These are phyloP conservation scores for Vachellia pachyceras DNA, from an alignment of 306 rosid genomes.

Conservation along the genomic window DNA sequence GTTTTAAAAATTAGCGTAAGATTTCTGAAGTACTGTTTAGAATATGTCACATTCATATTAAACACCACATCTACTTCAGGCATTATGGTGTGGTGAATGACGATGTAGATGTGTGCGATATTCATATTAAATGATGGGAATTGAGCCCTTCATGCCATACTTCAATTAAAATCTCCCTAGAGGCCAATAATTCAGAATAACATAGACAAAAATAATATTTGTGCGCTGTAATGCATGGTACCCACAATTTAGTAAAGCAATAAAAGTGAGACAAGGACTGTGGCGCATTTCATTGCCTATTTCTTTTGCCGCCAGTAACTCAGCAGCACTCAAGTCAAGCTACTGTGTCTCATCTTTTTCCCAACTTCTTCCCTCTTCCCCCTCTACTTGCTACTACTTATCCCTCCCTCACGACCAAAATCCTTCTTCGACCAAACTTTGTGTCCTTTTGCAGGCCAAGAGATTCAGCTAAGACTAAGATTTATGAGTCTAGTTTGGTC, in stretches of 20 bases:
- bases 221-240: slow-evolving; percentile 28
- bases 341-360: slow-evolving; percentile 2
- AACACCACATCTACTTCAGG: not conserved
- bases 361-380: slow-evolving; percentile 26
- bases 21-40: not conserved
- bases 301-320: slow-evolving; percentile 34
- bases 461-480: slow-evolving; percentile 27
- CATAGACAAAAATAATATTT: slow-evolving; percentile 13
- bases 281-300: slow-evolving; percentile 40
- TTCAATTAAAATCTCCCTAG: not conserved
- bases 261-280: slow-evolving; percentile 46
- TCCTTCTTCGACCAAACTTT: slow-evolving; percentile 16
- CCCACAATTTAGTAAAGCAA: slow-evolving; percentile 27
- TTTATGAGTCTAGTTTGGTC: slow-evolving; percentile 16
- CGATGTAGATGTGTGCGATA: not conserved
- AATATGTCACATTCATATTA: not conserved
- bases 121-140: not conserved
- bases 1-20: too few species aligned
- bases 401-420: slow-evolving; percentile 25
- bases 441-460: not conserved
- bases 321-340: slow-evolving; percentile 31
- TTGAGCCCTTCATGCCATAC: slow-evolving; percentile 3
- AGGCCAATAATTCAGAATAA: slow-evolving; percentile 37
- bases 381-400: slow-evolving; percentile 41
- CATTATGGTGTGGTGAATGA: not conserved